Evolutionary conservation across 768 basidiomycete genomes (phyloP), one percentile per base, ranked within the genome.

Genomic region (Xerocomellus dryophilus): DNA sequence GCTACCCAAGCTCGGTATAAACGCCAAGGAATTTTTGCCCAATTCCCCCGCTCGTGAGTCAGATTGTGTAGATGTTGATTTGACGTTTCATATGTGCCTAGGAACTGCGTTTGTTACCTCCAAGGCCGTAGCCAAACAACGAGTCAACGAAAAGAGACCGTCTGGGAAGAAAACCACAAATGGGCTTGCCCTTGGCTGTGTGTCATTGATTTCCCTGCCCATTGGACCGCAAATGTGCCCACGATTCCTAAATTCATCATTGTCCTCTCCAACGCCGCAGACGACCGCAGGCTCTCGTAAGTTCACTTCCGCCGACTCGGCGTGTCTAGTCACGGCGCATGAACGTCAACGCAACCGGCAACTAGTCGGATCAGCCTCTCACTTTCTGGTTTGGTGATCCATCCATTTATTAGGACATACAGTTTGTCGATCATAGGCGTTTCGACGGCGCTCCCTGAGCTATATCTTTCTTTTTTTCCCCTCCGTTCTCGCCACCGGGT

Each of bases 41-140:
- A 36, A 39, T 52, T 59, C 47, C 43, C 56, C 18, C 50, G 50
- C 21, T 20, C 49, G 53, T 60, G 61, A 60, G 64, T 60, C 45
- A 40, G 53, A 44, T 43, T 36, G 51, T 29, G 35, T 35, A 7
- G 23, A 54, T 65, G 54, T 38, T 52, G 42, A 53, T 25, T 39
- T 62, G 47, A 32, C 34, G 18, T 21, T 32, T 50, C 39, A 45
- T 43, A 10, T 45, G 34, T 25, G 20, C 23, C 32, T 49, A 47
- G 47, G 40, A 44, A 25, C 7, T 47, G 32, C 12, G 9, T 14
- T 47, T 62, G 50, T 65, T 61, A 51, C 49, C 56, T 57, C 42
- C 29, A 42, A 56, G 43, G 58, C 53, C 44, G 53, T 58, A 43
- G 54, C 56, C 61, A 58, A 52, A 60, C 38, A 52, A 60, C 38